Base-by-base conservation (phyloP, 768 basidiomycete genomes). In the Panaeolus papilionaceus region DNA sequence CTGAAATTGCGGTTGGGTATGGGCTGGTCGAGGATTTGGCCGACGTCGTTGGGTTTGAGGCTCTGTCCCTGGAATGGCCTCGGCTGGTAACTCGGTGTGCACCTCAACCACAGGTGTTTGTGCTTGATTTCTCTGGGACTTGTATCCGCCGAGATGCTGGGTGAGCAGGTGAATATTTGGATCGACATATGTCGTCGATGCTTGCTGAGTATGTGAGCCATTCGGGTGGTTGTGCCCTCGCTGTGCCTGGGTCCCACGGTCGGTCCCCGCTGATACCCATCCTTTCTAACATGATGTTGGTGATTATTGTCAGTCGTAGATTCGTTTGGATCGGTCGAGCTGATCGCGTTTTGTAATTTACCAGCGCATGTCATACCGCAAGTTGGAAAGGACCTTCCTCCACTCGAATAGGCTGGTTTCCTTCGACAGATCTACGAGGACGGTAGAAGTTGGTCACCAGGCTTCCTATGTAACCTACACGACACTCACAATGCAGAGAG, bases 351-450 rank as follows among this genome's bases (percentile, higher is more conserved):
- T 38, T 61, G 23, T 6, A 75, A 40, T 20, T 66, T 66, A 10
- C 61, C 51, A 28, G 71, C 72, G 54, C 76, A 77, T 23, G 72
- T 74, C n/a, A 72, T 45, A 11, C 76, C 76, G 51, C 76, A 77
- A 0, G 76, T 77, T n/a, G 71, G 70, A 68, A 71, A 76, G 7
- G 42, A 64, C 33, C 69, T 74, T 3, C 70, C 69, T 20, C 68
- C 68, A 26, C 68, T 72, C 10, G 72, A 70, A 62, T 71, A 75
- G 12, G 58, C 58, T 2, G 75, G 75, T 8, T 61, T 68, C 12
- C 33, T 37, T 44, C 68, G 67, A 65, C 75, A 76, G 20, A 76
- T 71, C 75, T 76, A 62, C 8, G 38, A n/a, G 20, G 23, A 33
- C 6, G 54, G 16, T 9, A 58, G 16, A 14, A 37, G 38, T 44